Conservation (phyloP, 2,329 filamentous ascomycete genomes). For the Alternaria triticimaculans region DNA sequence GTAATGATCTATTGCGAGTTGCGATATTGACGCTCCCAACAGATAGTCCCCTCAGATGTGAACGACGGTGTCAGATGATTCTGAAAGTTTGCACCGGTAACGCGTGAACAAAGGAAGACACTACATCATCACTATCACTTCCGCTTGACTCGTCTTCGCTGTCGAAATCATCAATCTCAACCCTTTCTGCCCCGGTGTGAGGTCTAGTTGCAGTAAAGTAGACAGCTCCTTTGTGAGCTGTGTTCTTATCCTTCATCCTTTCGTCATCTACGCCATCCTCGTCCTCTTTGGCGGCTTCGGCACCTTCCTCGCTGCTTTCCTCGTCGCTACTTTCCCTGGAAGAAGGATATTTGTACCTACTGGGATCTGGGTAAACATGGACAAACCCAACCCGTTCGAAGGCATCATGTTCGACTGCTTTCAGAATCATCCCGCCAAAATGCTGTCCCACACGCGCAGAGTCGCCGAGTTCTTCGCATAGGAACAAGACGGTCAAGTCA, state of each 20-base stretch:
- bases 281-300: not conserved
- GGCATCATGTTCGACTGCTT: not conserved
- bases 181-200: not conserved
- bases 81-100: not conserved
- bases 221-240: not conserved
- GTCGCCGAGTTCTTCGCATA: not conserved
- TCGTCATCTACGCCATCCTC: too few relatives aligned
- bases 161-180: not conserved
- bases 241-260: not conserved
- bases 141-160: not conserved
- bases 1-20: too few relatives aligned
- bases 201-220: not conserved
- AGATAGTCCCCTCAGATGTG: not conserved
- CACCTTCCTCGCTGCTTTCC: not conserved
- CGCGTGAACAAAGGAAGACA: not conserved
- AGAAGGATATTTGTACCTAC: not conserved
- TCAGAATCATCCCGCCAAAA: not conserved
- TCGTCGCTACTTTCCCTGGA: not conserved
- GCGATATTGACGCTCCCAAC: not conserved
- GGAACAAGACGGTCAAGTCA: not conserved
- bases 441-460: not conserved
- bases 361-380: not conserved
- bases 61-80: not conserved
- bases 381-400: not conserved
- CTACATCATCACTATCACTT: not conserved